Base-by-base conservation (phyloP, 805 yeast genomes). In the Candida parachauliodes region DNA sequence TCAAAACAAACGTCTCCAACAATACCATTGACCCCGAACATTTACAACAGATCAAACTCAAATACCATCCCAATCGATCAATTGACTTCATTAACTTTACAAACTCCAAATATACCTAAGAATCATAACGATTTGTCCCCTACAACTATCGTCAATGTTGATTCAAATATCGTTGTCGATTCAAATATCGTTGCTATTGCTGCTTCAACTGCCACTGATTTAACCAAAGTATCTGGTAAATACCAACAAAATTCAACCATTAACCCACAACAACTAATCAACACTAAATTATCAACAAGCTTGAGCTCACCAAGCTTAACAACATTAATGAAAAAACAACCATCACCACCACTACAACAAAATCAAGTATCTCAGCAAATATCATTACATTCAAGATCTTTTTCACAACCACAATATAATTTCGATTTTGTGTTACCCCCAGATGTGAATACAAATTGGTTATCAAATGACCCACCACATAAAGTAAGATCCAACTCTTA, bases 261-360 rank as follows among this genome's bases (percentile, higher is more conserved):
- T 30, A 60, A 62, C 41, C 69, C 69, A 3, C 47, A 53, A 26
- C 59, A 62, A 38, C 44, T 62, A 30, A 45, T 54, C 15, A 47
- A 43, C n/a, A 39, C 41, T 12, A 36, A 26, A 32, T 33, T 42
- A 15, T 37, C 42, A 5, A 33, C 36, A n/a, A 32, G 41, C n/a
- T 23, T 35, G 12, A 43, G 42, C 10, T 51, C 54, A 17, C 57
- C 57, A 8, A 47, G 50, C 14, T 43, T 52, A 6, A 19, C 15
- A 17, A 5, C 32, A 19, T 12, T 12, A 7, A 12, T 4, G 5
- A 23, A 11, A 18, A 8, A 10, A 18, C 23, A 18, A 29, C 12
- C 32, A 17, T 26, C n/a, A 14, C 20, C 11, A 10, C 31, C 35
- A 14, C 28, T 16, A 27, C 9, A 9, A 3, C 28, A 21, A 8